Conservation (phyloP, 2,329 filamentous ascomycete genomes). For the Thelonectria discophora region DNA sequence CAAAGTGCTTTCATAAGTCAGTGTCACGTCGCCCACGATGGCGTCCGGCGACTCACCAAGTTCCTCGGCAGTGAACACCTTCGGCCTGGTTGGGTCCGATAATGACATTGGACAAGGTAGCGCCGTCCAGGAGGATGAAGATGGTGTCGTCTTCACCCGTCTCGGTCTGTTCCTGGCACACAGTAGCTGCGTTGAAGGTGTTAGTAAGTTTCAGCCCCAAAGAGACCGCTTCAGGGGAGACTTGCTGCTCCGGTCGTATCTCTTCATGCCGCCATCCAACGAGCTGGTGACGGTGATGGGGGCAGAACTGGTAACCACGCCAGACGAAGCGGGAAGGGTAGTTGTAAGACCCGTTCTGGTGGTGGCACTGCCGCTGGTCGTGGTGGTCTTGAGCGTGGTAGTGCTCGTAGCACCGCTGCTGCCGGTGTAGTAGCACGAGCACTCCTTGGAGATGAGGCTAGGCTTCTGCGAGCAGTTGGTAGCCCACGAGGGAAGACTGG, state of each 20-base stretch:
- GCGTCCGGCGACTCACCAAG: slow-evolving; percentile 42
- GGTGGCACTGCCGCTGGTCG: background rate
- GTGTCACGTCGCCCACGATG: background rate
- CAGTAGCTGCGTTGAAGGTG: slow-evolving; percentile 21
- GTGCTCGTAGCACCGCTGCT: background rate
- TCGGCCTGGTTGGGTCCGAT: slow-evolving; percentile 60
- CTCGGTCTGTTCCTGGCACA: slow-evolving; percentile 43
- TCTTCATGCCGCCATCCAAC: slow-evolving; percentile 18
- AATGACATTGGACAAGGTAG: slow-evolving; percentile 62
- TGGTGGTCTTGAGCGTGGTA: background rate
- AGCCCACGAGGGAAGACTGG: slow-evolving; percentile 3
- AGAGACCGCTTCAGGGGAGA: background rate
- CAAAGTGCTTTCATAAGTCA: slow-evolving; percentile 34
- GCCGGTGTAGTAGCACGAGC: slow-evolving; percentile 5
- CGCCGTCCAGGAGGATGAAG: slow-evolving; percentile 61
- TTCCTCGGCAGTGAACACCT: slow-evolving; percentile 60
- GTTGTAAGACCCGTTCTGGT: slow-evolving; percentile 5
- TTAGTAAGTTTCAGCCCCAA: slow-evolving; percentile 6
- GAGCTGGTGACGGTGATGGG: slow-evolving; percentile 10
- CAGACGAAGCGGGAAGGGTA: slow-evolving; percentile 17
- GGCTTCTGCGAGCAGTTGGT: slow-evolving; percentile 7
- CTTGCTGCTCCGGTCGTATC: slow-evolving; percentile 19
- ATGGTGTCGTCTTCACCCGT: slow-evolving; percentile 50
- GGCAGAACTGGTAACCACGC: slow-evolving; percentile 6
- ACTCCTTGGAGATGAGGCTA: slow-evolving; percentile 8